A percentile compares a stretch with the other conserved stretches of the same genome.
Evolutionary conservation across 1,284 basidiomycete genomes (phyloP).

Genomic region (Ustilago trichophora): DNA sequence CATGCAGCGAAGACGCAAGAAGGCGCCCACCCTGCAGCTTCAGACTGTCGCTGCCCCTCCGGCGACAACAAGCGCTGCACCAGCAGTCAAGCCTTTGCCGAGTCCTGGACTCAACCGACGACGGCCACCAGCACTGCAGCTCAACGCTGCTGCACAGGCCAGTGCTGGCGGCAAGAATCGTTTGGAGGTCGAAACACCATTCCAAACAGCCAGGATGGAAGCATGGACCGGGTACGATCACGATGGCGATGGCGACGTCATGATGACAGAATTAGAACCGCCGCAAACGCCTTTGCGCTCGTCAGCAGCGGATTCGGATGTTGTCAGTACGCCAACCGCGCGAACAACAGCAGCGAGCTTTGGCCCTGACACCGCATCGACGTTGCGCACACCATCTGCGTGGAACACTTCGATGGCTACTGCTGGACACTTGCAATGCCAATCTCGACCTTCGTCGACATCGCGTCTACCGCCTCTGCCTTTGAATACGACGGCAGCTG

Average conservation of each 20-base stretch:
- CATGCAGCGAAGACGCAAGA: constrained; percentile 42
- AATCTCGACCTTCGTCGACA: constrained; percentile 8
- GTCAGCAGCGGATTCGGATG: constrained; percentile 19
- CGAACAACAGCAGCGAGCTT: constrained; percentile 6
- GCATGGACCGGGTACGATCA: constrained; percentile 8
- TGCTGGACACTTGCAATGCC: neutral
- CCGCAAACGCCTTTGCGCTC: constrained; percentile 36
- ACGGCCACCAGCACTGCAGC: constrained; percentile 37
- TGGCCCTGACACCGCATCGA: constrained; percentile 3
- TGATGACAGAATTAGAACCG: constrained; percentile 34
- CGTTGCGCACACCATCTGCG: constrained; percentile 26
- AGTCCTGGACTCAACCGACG: constrained; percentile 29
- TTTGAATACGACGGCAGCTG: neutral
- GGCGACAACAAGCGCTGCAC: neutral
- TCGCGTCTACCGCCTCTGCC: neutral
- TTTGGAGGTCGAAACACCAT: constrained; percentile 28
- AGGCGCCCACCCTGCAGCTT: constrained; percentile 34
- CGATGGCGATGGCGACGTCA: constrained; percentile 28
- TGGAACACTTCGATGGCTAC: neutral
- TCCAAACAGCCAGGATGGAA: constrained; percentile 33
- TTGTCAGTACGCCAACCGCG: constrained; percentile 38
- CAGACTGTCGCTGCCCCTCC: constrained; percentile 4
- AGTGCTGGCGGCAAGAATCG: neutral
- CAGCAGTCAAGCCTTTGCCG: constrained; percentile 9
- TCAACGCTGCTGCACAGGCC: constrained; percentile 1